Conservation (phyloP, 2,329 filamentous ascomycete genomes). For the Aotearoamyces nothofagi region DNA sequence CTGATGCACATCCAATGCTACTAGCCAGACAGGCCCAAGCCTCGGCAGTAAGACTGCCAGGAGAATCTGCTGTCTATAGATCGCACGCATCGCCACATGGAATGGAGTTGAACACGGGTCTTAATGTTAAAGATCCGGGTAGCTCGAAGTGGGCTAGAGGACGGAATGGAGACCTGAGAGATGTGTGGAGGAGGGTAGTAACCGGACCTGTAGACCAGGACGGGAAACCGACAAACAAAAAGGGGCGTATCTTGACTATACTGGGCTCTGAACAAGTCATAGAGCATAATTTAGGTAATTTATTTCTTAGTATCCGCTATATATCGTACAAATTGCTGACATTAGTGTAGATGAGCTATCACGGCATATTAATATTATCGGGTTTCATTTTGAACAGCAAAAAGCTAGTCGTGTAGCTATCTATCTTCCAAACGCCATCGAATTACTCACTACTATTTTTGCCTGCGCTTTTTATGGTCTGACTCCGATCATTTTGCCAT, state of each 20-base stretch:
- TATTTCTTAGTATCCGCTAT: too few species aligned
- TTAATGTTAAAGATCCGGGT: conserved; percentile 69
- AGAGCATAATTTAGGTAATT: conserved; percentile 51
- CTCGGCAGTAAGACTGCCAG: conserved; percentile 65
- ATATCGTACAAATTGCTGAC: conserved; percentile 12
- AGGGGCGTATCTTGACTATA: conserved; percentile 63
- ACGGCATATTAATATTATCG: conserved; percentile 76
- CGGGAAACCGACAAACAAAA: conserved; percentile 41
- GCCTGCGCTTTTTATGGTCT: conserved; percentile 75
- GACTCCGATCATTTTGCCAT: conserved; percentile 73
- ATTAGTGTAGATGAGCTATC: conserved; percentile 50
- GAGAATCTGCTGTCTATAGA: conserved; percentile 69
- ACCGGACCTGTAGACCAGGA: conserved; percentile 48
- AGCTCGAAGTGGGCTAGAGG: conserved; percentile 73
- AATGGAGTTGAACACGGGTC: conserved; percentile 60
- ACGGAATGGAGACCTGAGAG: conserved; percentile 76
- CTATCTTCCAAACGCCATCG: conserved; percentile 85
- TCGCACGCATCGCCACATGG: conserved; percentile 76
- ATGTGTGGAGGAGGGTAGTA: conserved; percentile 70
- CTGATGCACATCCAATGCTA: conserved; percentile 84
- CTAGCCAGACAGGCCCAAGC: conserved; percentile 71
- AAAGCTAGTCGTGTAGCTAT: conserved; percentile 68
- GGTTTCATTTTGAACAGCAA: conserved; percentile 57
- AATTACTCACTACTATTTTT: conserved; percentile 70
- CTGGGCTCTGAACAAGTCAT: conserved; percentile 59